Evolutionary conservation across 768 basidiomycete genomes (phyloP), one percentile per base, ranked within the genome.

Genomic region (Mycena floridula): DNA sequence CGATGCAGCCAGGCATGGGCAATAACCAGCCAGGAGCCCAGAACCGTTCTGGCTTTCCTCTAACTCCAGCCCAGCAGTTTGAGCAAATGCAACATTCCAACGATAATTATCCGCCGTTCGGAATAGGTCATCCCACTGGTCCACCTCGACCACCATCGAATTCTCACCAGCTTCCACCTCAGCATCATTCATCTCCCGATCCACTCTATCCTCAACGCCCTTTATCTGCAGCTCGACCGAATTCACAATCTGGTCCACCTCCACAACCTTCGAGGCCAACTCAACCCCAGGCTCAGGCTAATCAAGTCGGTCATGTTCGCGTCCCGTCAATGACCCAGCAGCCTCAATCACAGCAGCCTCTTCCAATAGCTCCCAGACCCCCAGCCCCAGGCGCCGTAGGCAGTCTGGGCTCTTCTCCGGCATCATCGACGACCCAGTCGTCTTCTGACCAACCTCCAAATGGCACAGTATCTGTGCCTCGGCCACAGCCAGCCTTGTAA

Each of bases 41-140:
- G 8, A 66, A 59, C 40, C 74, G 74, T 22, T n/a, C n/a, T n/a
- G n/a, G 60, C 7, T 79, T 81, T 53, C 71, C 72, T 23, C 56
- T 71, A 11, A 84, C 82, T 0, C 81, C 84, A 2, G 79, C 81
- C 2, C 83, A 87, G 54, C 75, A 78, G 44, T 72, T 74, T 48
- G 76, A 76, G 44, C 71, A 79, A 54, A 78, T 81, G 68, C 72
- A 69, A 48, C 63, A 67, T 4, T 18, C 32, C 15, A 18, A 16
- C 22, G 8, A 30, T 7, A 30, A 5, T 7, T 11, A 15, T 18
- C 20, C 25, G 21, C 43, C 5, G 26, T 30, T 43, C 35, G 42
- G 42, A 26, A 32, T 24, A n/a, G 21, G 21, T 56, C 52, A 59
- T 47, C 30, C 57, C 41, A 36, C 52, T 58, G 64, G 59, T 4